phyloP scores from a whole-genome alignment of 2,329 filamentous ascomycete genomes.

The Pleurostoma richardsiae region DNA sequence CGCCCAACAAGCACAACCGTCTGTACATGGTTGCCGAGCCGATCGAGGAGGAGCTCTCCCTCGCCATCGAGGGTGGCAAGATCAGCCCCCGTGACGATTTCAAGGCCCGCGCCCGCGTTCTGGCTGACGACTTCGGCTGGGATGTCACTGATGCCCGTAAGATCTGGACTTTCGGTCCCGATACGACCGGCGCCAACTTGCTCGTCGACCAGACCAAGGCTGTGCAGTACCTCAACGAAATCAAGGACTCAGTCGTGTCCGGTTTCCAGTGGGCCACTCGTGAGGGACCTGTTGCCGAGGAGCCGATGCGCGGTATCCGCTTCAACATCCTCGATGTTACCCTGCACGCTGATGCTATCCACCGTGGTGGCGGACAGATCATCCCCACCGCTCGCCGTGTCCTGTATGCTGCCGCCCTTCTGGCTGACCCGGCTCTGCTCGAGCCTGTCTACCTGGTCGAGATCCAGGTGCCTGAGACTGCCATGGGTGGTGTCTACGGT shows the following conservation, averaged over 20 bases:
- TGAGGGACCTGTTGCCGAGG: slow-evolving; percentile 95
- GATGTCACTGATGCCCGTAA: slow-evolving; percentile 99
- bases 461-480: slow-evolving; percentile 96
- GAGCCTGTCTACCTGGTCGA: slow-evolving; percentile 99
- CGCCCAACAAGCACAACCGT: slow-evolving; percentile 99
- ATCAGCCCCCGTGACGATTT: slow-evolving; percentile 95
- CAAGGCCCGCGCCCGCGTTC: slow-evolving; percentile 93
- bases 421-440: slow-evolving; percentile 85
- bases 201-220: slow-evolving; percentile 99
- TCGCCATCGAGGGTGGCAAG: slow-evolving; percentile 87
- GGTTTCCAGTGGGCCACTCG: slow-evolving; percentile 99
- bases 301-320: slow-evolving; percentile 94
- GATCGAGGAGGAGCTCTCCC: slow-evolving; percentile 84
- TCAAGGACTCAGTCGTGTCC: slow-evolving; percentile 99
- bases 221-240: slow-evolving; percentile 99
- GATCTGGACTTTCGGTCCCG: slow-evolving; percentile 99
- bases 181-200: slow-evolving; percentile 97
- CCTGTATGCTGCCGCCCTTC: slow-evolving; percentile 85
- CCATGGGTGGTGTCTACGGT: slow-evolving; percentile 99
- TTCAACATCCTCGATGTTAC: slow-evolving; percentile 99
- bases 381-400: slow-evolving; percentile 98
- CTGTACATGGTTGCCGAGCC: slow-evolving; percentile 93
- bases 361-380: slow-evolving; percentile 98
- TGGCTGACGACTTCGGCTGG: slow-evolving; percentile 97
- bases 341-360: slow-evolving; percentile 98